Evolutionary conservation across 2,329 filamentous ascomycete genomes (phyloP), one percentile per base, ranked within the genome.

Genomic region (Calonectria fujianensis): DNA sequence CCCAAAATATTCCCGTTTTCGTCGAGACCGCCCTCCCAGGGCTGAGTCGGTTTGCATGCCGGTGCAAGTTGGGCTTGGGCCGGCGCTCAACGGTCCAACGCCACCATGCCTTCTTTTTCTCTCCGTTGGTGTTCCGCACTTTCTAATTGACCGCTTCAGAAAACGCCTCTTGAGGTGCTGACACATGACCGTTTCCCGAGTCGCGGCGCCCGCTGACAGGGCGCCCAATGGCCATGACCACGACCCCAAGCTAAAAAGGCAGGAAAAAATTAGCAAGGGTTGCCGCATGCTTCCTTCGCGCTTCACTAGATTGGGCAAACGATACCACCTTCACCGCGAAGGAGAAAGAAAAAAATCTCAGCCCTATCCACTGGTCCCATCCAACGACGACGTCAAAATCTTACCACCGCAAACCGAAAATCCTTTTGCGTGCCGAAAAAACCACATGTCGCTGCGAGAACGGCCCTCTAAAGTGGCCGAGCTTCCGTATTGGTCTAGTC

Each of bases 311-410:
- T 45, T 29, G 8, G 29, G 48, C 68, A 52, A 18, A 29, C 29
- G 32, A 27, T 45, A 39, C 29, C 54, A 59, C 54, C 59, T 41
- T 41, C 39, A 59, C 31, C 31, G 54, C 32, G 54, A 59, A n/a
- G 39, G 27, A 18, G 14, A 45, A 24, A 37, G 20, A 32, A 45
- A 65, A 70, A 63, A 29, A 18, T 16, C 32, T 64, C 69, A 70
- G 69, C 69, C 69, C 69, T 70, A 70, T 64, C 61, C 27, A 31
- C 41, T 51, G 8, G 37, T 39, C 39, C 37, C 61, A 64, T 61
- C 20, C 31, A 10, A 57, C 54, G 16, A 37, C 3, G 13, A 24
- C 57, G 35, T 35, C 57, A 61, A 61, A 61, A 61, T 39, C 57
- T 61, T 39, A 61, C 57, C 35, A 61, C 57, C 32, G 32, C n/a